Evolutionary conservation across 768 basidiomycete genomes (phyloP), one percentile per base, ranked within the genome.

Genomic region (Lactarius psammicola): DNA sequence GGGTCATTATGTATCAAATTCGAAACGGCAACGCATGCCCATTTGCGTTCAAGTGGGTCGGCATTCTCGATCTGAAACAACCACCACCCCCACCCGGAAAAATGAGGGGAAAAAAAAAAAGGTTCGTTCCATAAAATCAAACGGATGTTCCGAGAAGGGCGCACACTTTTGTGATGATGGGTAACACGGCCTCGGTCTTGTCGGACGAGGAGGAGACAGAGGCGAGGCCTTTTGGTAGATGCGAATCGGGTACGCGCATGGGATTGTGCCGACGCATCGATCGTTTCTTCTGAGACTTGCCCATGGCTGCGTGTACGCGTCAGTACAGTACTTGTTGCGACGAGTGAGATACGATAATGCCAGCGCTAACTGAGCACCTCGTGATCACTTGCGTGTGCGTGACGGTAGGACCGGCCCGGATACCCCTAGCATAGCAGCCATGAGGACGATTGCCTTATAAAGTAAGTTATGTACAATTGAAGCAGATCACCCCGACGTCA

Each of bases 11-110:
- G 91, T 68, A 96, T 96, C 57, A 98, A 79, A 75, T 93, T 96
- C 13, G 92, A 94, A n/a, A 96, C 90, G 1, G 95, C 94, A 28
- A 95, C 94, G 74, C 95, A 96, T 4, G 95, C 94, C 95, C 94
- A 97, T 74, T 93, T 92, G 60, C 95, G 85, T 69, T 98, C 95
- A 1, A 82, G 77, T 9, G 84, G 81, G 70, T 96, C 93, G 6
- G 85, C 71, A 75, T 87, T 87, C 71, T 87, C 85, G 82, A 94
- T 87, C 91, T 93, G 20, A 15, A 30, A 26, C n/a, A n/a, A n/a
- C n/a, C n/a, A n/a, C n/a, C n/a, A n/a, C n/a, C n/a, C n/a, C n/a
- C n/a, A n/a, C n/a, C n/a, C n/a, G n/a, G n/a, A n/a, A n/a, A n/a
- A n/a, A n/a, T n/a, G n/a, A n/a, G n/a, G n/a, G n/a, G 65, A 62